Evolutionary conservation across 1,139 yeast species (phyloP).

Genomic region (Diutina scorzettiae): DNA sequence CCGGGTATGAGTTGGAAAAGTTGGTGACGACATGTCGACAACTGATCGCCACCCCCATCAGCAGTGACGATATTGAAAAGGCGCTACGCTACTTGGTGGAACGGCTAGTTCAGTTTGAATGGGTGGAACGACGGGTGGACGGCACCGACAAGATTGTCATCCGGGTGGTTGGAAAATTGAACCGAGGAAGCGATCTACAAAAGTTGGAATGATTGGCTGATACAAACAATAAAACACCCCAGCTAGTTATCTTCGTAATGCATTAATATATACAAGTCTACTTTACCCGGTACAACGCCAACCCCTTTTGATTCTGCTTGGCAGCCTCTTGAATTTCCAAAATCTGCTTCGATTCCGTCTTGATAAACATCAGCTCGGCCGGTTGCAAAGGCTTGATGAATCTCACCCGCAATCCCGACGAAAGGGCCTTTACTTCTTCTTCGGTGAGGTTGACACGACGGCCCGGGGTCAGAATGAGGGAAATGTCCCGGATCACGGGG

Average conservation of each 20-base stretch:
- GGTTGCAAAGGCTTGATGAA: constrained; percentile 74
- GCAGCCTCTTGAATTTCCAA: constrained; percentile 82
- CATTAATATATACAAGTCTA: constrained; percentile 13
- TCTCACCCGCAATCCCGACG: constrained; percentile 68
- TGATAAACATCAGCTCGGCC: constrained; percentile 75
- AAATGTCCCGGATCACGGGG: constrained; percentile 64
- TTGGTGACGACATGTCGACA: neutral
- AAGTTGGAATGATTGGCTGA: no score
- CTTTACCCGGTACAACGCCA: constrained; percentile 70
- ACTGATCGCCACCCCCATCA: neutral
- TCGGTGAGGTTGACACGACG: constrained; percentile 53
- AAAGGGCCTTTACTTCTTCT: constrained; percentile 58
- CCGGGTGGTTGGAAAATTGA: neutral
- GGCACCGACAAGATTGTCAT: neutral
- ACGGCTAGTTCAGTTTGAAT: neutral
- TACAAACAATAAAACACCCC: no score
- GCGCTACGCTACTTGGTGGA: neutral
- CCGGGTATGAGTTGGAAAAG: neutral
- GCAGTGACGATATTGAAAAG: neutral
- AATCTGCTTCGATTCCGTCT: constrained; percentile 34
- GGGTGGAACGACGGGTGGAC: neutral
- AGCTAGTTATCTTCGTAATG: no score
- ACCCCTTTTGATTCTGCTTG: constrained; percentile 57
- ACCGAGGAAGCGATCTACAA: neutral
- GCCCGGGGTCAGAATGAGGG: constrained; percentile 77